Conservation (phyloP, 371 early-diverging fungal genomes). For the Chytridium lagenaria region DNA sequence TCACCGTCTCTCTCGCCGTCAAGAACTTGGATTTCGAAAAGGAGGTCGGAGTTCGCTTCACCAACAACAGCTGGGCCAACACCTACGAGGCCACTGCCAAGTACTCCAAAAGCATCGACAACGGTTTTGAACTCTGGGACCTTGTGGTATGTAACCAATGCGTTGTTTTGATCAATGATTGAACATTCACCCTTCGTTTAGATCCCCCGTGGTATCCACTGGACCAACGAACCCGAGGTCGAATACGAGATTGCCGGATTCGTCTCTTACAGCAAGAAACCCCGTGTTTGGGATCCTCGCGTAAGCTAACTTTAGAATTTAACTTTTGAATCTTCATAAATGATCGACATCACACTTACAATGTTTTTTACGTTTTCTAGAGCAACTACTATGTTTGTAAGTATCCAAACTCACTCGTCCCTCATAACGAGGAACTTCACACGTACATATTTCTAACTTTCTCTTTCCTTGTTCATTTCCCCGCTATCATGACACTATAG, state of each 20-base stretch:
- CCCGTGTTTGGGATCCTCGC: conserved; percentile 8
- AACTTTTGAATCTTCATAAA: too few species aligned
- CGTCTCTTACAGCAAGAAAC: not conserved
- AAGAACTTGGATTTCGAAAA: not conserved
- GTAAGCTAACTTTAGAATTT: too few species aligned
- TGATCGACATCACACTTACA: too few species aligned
- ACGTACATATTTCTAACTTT: not conserved
- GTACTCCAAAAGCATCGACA: not conserved
- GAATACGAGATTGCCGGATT: conserved; percentile 18
- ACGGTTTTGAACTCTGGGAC: not conserved
- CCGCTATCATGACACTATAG: not conserved
- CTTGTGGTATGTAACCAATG: not conserved
- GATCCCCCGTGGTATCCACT: not conserved
- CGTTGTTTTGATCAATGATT: not conserved
- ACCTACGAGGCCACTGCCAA: not conserved
- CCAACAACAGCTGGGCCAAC: not conserved
- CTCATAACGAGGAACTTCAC: not conserved
- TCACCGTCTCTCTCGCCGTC: not conserved
- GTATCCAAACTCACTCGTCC: not conserved
- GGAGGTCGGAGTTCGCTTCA: conserved; percentile 13
- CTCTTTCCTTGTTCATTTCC: too few species aligned
- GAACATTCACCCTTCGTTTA: not conserved
- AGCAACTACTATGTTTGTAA: conserved; percentile 1
- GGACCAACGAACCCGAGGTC: not conserved
- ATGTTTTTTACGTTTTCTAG: too few species aligned